Evolutionary conservation across 2,329 filamentous ascomycete genomes (phyloP), one percentile per base, ranked within the genome.

Genomic region (Aspergillus puulaauensis): DNA sequence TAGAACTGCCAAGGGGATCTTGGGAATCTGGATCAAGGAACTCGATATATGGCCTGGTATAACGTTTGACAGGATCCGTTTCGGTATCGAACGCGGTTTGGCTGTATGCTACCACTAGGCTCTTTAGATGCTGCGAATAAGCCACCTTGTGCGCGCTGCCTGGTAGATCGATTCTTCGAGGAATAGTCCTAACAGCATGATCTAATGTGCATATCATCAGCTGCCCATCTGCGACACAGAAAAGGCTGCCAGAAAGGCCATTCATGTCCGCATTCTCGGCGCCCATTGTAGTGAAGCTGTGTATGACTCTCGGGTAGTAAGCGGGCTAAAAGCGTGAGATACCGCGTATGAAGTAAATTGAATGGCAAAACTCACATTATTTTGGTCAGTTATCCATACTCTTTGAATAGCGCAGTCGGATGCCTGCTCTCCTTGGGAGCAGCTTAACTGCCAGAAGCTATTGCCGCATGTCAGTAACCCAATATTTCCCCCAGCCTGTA

Each of bases 31-130:
- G 72, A 48, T 76, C 72, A 23, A 78, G 66, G 54, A 77, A 76
- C 24, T 74, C 73, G 24, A 78, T 64, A 44, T 65, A 69, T 33
- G 75, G 70, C 17, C 70, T 70, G 17, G 65, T 70, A 35, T 66
- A 71, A 23, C 70, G 68, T 40, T 66, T 68, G 53, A 71, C 67
- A 14, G 70, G 70, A 24, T 66, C 62, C 35, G 64, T 50, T 6
- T 67, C 67, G 6, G 64, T 60, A 23, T 72, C 66, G 6, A 64
- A 57, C 46, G 70, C 66, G 3, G 64, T 66, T 19, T 63, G 63
- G 39, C 67, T 71, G 59, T 77, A 82, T 21, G 80, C 80, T 12
- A 82, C 77, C 33, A 85, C 75, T 27, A 86, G 72, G 58, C 77
- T 78, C 12, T 75, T 73, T 9, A 82, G 66, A 50, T 73, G 70